Evolutionary conservation across 805 yeast genomes (phyloP).

Genomic region (Myxozyma neotropica): DNA sequence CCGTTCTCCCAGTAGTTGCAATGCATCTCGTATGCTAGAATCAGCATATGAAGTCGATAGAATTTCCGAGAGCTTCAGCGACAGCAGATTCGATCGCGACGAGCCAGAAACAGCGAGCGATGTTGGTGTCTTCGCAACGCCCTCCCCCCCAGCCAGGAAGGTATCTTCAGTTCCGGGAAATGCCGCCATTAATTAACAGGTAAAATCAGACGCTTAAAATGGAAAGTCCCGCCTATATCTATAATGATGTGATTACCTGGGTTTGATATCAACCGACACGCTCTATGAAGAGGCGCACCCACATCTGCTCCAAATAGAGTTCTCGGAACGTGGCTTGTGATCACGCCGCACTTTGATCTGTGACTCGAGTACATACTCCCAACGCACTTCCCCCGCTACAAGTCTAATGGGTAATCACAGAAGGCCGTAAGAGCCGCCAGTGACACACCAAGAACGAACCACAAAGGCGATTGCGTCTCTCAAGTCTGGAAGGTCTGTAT

Average conservation of each 20-base stretch:
- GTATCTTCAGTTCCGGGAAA: constrained; percentile 16
- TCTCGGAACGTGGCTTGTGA: neutral
- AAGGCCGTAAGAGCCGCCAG: neutral
- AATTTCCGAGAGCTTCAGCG: constrained; percentile 34
- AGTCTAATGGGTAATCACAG: neutral
- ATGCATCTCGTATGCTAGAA: constrained; percentile 39
- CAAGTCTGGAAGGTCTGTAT: too few relatives aligned
- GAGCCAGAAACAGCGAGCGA: constrained; percentile 19
- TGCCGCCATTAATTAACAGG: constrained; percentile 6
- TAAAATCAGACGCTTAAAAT: too few relatives aligned
- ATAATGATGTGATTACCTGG: neutral
- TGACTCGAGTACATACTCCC: neutral
- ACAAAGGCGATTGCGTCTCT: too few relatives aligned
- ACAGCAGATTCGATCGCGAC: constrained; percentile 26
- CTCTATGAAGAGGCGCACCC: neutral
- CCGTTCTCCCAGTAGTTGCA: constrained; percentile 39
- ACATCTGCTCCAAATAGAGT: neutral
- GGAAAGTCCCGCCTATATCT: neutral
- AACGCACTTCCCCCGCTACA: neutral
- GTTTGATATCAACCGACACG: neutral
- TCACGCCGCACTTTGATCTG: constrained; percentile 1
- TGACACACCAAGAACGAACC: too few relatives aligned
- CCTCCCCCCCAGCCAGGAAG: constrained; percentile 6
- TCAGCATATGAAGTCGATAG: constrained; percentile 44
- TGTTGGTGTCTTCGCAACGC: constrained; percentile 19